These are phyloP conservation scores for Thielaviopsis populi DNA, from an alignment of 2,329 filamentous ascomycete genomes.

Conservation along the genomic window DNA sequence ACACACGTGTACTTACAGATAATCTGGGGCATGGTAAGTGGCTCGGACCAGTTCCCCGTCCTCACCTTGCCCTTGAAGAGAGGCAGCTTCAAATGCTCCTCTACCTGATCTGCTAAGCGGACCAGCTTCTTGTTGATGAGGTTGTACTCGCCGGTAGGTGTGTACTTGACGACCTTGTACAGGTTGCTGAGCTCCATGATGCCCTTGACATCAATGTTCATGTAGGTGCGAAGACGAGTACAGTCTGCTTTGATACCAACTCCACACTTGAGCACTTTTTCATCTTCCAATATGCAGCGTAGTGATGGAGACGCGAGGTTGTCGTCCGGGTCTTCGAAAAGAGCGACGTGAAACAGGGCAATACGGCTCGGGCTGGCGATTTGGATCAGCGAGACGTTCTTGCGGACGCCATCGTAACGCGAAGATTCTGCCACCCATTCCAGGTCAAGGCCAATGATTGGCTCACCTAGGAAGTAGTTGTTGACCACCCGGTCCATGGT, in stretches of 20 bases:
- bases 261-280: constrained; percentile 56
- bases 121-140: constrained; percentile 53
- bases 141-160: constrained; percentile 29
- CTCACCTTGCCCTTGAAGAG: constrained; percentile 64
- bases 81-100: constrained; percentile 56
- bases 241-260: constrained; percentile 60
- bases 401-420: constrained; percentile 36
- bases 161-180: constrained; percentile 60
- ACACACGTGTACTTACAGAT: constrained; percentile 39
- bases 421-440: constrained; percentile 56
- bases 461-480: constrained; percentile 48
- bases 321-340: constrained; percentile 38
- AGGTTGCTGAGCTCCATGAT: constrained; percentile 73
- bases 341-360: constrained; percentile 65
- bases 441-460: constrained; percentile 73
- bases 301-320: constrained; percentile 54
- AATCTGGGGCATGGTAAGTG: constrained; percentile 49
- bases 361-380: constrained; percentile 63
- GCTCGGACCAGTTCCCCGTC: constrained; percentile 56
- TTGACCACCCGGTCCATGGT: constrained; percentile 52
- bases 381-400: constrained; percentile 70
- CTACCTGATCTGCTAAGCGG: constrained; percentile 51
- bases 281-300: constrained; percentile 55
- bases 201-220: constrained; percentile 49
- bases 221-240: constrained; percentile 49